These are phyloP conservation scores for Colletotrichum salicis DNA, from an alignment of 2,329 filamentous ascomycete species.

Conservation along the genomic window DNA sequence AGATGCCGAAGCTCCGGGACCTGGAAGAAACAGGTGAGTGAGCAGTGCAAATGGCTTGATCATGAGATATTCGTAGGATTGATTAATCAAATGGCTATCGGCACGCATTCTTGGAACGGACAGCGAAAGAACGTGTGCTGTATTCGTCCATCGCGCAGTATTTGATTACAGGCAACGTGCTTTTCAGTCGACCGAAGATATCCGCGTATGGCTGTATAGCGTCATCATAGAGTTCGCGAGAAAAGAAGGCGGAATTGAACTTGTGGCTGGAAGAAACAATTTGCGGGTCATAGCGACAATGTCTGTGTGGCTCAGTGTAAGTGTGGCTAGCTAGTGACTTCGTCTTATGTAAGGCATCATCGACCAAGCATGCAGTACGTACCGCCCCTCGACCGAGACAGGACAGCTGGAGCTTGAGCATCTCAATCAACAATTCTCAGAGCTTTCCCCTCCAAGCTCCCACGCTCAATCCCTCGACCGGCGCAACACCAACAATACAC, in stretches of 20 bases:
- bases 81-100: not conserved
- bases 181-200: not conserved
- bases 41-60: not conserved
- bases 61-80: not conserved
- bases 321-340: not conserved
- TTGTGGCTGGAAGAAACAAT: constrained; percentile 14
- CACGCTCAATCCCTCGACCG: not conserved
- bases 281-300: not conserved
- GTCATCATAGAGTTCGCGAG: not conserved
- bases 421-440: not conserved
- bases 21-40: not conserved
- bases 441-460: not conserved
- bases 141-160: constrained; percentile 14
- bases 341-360: not conserved
- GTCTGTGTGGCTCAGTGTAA: too few relatives aligned
- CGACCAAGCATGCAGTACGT: not conserved
- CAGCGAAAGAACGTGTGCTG: not conserved
- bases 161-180: not conserved
- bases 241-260: not conserved
- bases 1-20: constrained; percentile 31
- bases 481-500: not conserved
- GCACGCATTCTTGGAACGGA: not conserved
- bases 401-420: constrained; percentile 29
- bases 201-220: not conserved
- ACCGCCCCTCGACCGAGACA: constrained; percentile 3